phyloP scores from a whole-genome alignment of 495 filamentous ascomycete species.

The Talaromyces adpressus region DNA sequence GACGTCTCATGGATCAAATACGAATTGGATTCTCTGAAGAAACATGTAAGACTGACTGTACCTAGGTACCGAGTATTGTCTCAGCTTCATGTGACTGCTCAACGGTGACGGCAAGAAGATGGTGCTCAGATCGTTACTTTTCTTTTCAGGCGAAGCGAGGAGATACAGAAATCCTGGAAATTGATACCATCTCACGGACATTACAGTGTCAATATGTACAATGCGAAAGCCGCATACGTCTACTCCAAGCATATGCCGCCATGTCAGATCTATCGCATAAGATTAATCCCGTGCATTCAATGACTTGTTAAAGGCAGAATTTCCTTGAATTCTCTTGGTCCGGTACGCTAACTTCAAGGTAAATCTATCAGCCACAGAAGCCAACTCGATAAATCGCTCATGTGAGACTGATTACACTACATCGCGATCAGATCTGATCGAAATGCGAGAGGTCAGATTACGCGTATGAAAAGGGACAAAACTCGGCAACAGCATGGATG shows the following conservation, averaged over 20 bases:
- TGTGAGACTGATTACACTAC: background rate
- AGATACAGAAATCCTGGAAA: background rate
- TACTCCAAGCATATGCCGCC: background rate
- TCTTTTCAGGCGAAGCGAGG: background rate
- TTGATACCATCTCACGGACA: background rate
- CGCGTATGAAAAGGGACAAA: too few relatives aligned
- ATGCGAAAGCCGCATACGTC: background rate
- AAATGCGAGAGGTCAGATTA: conserved; percentile 2
- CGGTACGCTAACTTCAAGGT: background rate
- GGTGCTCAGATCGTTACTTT: background rate
- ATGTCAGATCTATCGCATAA: background rate
- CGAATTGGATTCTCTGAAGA: background rate
- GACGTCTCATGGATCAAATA: background rate
- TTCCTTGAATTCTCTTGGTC: background rate
- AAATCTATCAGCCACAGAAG: background rate
- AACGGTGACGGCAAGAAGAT: background rate
- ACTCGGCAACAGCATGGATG: background rate
- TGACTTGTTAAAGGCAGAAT: background rate
- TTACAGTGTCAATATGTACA: background rate
- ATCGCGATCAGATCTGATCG: background rate
- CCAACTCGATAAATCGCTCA: background rate
- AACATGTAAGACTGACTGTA: background rate
- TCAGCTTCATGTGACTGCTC: background rate
- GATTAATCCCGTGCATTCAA: background rate
- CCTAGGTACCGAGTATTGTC: background rate